Conservation (phyloP, 2,329 filamentous ascomycete species). For the Microdochium trichocladiopsis region DNA sequence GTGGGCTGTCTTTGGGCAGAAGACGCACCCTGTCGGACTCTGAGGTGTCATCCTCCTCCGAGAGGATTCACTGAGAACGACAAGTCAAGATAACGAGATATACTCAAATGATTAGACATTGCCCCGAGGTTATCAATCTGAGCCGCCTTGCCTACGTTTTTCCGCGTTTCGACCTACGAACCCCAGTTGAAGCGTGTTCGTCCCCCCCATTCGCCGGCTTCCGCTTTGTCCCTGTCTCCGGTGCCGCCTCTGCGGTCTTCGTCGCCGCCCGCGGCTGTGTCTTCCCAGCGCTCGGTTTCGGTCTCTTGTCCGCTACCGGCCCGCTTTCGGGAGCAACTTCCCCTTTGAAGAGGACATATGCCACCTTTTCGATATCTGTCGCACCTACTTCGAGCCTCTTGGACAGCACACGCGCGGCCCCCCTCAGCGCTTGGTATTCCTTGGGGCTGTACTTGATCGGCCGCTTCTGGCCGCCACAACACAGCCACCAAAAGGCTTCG, state of each 20-base stretch:
- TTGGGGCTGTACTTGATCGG: slow-evolving; percentile 62
- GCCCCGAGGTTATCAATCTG: background rate
- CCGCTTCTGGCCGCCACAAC: slow-evolving; percentile 40
- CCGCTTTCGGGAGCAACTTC: background rate
- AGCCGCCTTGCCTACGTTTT: background rate
- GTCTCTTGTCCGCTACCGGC: background rate
- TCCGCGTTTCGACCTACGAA: background rate
- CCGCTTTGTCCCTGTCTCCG: background rate
- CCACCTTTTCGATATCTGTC: slow-evolving; percentile 62
- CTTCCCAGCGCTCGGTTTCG: background rate
- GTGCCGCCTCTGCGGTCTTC: background rate
- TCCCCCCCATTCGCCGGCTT: background rate
- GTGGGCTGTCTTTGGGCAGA: slow-evolving; percentile 54
- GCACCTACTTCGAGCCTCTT: slow-evolving; percentile 46
- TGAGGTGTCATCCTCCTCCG: too few relatives aligned
- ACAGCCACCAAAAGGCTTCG: slow-evolving; percentile 69
- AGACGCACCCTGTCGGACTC: background rate
- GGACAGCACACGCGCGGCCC: slow-evolving; percentile 31
- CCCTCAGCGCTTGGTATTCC: slow-evolving; percentile 57
- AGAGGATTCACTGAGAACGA: too few relatives aligned
- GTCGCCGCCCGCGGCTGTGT: too few relatives aligned
- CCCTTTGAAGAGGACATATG: slow-evolving; percentile 57
- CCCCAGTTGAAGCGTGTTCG: background rate
- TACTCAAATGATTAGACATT: too few relatives aligned
- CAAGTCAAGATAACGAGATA: background rate